These are phyloP conservation scores for Penicillium vulpinum DNA, from an alignment of 2,329 filamentous ascomycete genomes.

Conservation along the genomic window DNA sequence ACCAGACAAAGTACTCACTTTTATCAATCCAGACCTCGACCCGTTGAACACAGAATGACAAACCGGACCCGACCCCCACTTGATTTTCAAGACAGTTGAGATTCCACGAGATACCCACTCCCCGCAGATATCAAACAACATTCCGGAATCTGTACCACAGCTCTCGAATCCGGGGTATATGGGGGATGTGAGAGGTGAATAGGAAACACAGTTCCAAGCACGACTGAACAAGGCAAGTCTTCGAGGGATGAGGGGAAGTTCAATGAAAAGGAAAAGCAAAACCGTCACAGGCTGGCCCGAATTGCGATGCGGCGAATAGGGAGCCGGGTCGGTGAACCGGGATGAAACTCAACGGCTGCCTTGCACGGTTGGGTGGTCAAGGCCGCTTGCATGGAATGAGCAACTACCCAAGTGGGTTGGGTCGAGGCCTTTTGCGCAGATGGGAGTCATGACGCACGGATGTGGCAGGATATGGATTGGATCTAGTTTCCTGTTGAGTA, in stretches of 20 bases:
- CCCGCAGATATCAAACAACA: neutral
- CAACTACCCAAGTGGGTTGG: constrained; percentile 18
- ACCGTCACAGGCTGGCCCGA: constrained; percentile 14
- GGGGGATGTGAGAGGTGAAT: neutral
- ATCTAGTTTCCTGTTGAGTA: neutral
- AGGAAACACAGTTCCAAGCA: constrained; percentile 5
- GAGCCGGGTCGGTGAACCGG: constrained; percentile 12
- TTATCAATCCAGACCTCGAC: constrained; percentile 2
- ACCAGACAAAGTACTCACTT: neutral
- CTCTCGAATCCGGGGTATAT: constrained; percentile 13
- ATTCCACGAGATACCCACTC: neutral
- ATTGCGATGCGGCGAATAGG: constrained; percentile 24
- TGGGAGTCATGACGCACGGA: neutral
- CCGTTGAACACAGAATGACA: constrained; percentile 1
- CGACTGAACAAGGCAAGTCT: constrained; percentile 11
- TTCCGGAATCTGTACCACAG: constrained; percentile 4
- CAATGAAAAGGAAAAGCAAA: constrained; percentile 9
- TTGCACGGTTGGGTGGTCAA: constrained; percentile 6
- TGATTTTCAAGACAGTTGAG: neutral
- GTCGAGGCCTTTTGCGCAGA: constrained; percentile 12
- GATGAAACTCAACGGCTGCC: constrained; percentile 25
- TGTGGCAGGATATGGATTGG: neutral
- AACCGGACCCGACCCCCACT: neutral
- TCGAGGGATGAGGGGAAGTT: constrained; percentile 6
- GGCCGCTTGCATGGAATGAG: constrained; percentile 13